Evolutionary conservation across 2,329 filamentous ascomycete species (phyloP).

Genomic region (Exserohilum turcica): DNA sequence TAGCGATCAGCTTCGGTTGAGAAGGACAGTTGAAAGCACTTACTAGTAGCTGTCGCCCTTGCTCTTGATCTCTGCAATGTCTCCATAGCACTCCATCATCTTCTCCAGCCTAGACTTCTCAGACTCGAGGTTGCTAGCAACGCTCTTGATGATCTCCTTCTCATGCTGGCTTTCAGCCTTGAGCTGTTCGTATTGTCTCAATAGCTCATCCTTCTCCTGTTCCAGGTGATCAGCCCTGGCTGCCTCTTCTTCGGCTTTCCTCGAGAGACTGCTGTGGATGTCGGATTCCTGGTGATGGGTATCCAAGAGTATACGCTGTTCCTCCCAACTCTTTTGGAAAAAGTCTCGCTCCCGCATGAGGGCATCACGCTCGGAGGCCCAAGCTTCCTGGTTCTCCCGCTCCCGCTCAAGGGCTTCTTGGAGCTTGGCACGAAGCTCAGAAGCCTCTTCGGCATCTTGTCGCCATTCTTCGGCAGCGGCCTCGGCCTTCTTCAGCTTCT

Average conservation of each 20-base stretch:
- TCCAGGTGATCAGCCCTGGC: slow-evolving; percentile 34
- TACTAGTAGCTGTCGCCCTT: slow-evolving; percentile 53
- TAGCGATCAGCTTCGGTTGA: slow-evolving; percentile 1
- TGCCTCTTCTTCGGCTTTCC: slow-evolving; percentile 43
- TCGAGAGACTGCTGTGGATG: slow-evolving; percentile 38
- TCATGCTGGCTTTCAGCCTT: slow-evolving; percentile 44
- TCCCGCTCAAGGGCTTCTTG: slow-evolving; percentile 54
- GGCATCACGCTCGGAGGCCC: slow-evolving; percentile 51
- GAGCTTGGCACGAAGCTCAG: slow-evolving; percentile 46
- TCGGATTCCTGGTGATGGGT: slow-evolving; percentile 41
- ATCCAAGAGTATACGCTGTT: slow-evolving; percentile 47
- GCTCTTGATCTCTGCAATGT: slow-evolving; percentile 51
- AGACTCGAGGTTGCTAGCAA: slow-evolving; percentile 48
- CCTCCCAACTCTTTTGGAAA: slow-evolving; percentile 57
- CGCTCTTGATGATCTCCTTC: slow-evolving; percentile 45
- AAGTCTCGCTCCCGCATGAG: slow-evolving; percentile 55
- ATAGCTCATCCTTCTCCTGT: slow-evolving; percentile 46
- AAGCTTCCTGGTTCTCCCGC: slow-evolving; percentile 54
- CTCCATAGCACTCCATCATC: slow-evolving; percentile 50
- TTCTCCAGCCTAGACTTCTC: slow-evolving; percentile 52
- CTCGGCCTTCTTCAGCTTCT: slow-evolving; percentile 54
- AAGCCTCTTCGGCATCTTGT: slow-evolving; percentile 50
- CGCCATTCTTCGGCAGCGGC: slow-evolving; percentile 55
- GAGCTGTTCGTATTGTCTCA: slow-evolving; percentile 39
- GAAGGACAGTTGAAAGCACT: slow-evolving; percentile 40